Evolutionary conservation across 306 rosid genomes (phyloP), one percentile per base, ranked within the genome.

Genomic region (Datisca glomerata): DNA sequence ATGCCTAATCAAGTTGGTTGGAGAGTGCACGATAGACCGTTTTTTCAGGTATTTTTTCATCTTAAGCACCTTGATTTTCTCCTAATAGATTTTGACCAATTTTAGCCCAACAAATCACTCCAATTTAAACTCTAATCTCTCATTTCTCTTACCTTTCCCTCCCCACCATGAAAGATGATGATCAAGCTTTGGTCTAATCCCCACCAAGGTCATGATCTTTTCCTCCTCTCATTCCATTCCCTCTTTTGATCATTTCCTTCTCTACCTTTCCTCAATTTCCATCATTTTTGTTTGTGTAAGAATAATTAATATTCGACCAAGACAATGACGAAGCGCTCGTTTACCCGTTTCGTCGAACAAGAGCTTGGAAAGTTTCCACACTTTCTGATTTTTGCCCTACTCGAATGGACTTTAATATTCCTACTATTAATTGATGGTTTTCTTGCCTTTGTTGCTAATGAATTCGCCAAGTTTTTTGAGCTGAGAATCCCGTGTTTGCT

Each of bases 391-490:
- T 75, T 28, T 38, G 83, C 91, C 4, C 12, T 78, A 18, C 92
- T 91, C 1, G 98, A 91, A 71, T 91, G 93, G 87, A 44, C 63
- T 12, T n/a, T 91, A 20, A 84, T 91, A 42, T 0, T 69, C 15
- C 15, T 80, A 38, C 93, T 91, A 6, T 80, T 80, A 61, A 24
- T 73, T 15, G 86, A 80, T 33, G 96, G 94, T 10, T 67, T 84
- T 38, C 58, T 91, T 2, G 79, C 86, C 2, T 73, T 91, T 40
- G 4, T 52, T 4, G 81, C 98, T 12, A 70, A 73, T 13, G 86
- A 84, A 59, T 91, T 70, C 19, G 84, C 98, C n/a, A 65, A 39
- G 59, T 63, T 75, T 65, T 91, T 91, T 14, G 94, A 78, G 21
- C 63, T 84, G 42, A 53, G 22, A 36, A 41, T 46, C 45, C 96